Evolutionary conservation across 2,329 filamentous ascomycete species (phyloP), one percentile per base, ranked within the genome.

Genomic region (Apiospora sp.): DNA sequence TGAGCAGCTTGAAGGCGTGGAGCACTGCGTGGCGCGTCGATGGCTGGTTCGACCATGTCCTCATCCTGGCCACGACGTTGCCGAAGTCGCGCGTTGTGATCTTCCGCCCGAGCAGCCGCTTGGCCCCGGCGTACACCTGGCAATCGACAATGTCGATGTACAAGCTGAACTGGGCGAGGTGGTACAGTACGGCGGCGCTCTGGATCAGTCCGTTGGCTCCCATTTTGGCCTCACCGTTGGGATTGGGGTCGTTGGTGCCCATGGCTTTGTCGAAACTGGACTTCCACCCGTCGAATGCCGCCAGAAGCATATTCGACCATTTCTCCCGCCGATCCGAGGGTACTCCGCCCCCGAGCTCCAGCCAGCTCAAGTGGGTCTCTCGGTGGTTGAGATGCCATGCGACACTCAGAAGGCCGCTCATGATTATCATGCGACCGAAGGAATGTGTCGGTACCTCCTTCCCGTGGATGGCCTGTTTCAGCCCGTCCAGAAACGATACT

Each of bases 311-410:
- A 67, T 91, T 90, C 72, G 93, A 91, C 94, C 94, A 97, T 75
- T 92, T 92, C 72, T 94, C 93, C 61, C 93, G 89, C 4, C 81
- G 83, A 61, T 79, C 92, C 85, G 69, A 90, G 86, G 74, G 93
- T 81, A 72, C 90, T 83, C 81, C 88, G 82, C 58, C 58, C 89
- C 88, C 67, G 2, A 94, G 89, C 48, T 90, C 94, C 0, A 98
- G 87, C 75, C 94, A 95, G 76, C 91, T 94, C 41, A 96, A 90
- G 81, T 97, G 94, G 4, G 95, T 89, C 80, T 97, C 94, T 77
- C 94, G 89, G 82, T 95, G 94, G 76, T 93, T 94, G 85, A 98
- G 91, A 78, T 98, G 95, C 94, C 94, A 98, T 73, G 92, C 95
- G 6, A 98, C 93, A 76, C 93, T 96, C n/a, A 98, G 85, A 48